Base-by-base conservation (phyloP, 2,329 filamentous ascomycete genomes). In the Helotiales sp. region DNA sequence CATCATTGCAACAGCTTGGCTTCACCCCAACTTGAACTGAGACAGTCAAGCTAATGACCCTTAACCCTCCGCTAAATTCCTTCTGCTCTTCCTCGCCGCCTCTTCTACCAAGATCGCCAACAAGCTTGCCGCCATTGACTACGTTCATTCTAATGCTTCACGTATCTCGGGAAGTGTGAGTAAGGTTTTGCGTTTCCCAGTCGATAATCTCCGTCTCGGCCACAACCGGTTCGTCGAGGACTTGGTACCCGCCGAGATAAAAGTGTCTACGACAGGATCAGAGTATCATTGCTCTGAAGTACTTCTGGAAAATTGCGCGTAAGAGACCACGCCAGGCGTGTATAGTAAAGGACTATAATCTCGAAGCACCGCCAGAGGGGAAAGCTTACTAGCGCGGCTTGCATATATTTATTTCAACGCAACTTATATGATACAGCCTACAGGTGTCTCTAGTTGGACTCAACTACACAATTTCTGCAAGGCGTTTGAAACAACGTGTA, bases 51-150 rank as follows among this genome's bases (percentile, higher is more conserved):
- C 30, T 32, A 32, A 32, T 10, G 10, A 5, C 30, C 10, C 67
- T 97, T 97, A 78, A 84, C 97, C 65, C 82, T 99, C 28, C 89
- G 90, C 66, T 92, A 95, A 70, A 96, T 99, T 70, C 96, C 96
- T 20, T 87, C 90, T 62, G 96, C 95, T 0, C 88, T 99, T 0
- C 96, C 96, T 1, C 90, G 90, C 63, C 93, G 93, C 11, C 87
- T 99, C 6, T n/a, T 91, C 91, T 47, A 86, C 86, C 75, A 98
- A 98, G 81, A 91, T 99, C 66, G 90, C 93, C 1, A 83, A 87
- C 34, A 92, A 93, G 75, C 89, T 99, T 37, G 82, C 87, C 7
- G 86, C 91, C n/a, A 89, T 97, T 75, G 96, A 99, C 81, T 99
- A 98, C 77, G 92, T 96, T 1, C 96, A 99, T 79, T 82, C 87